Evolutionary conservation across 257 asterid genomes (phyloP).

Genomic region (Voacanga thouarsii): DNA sequence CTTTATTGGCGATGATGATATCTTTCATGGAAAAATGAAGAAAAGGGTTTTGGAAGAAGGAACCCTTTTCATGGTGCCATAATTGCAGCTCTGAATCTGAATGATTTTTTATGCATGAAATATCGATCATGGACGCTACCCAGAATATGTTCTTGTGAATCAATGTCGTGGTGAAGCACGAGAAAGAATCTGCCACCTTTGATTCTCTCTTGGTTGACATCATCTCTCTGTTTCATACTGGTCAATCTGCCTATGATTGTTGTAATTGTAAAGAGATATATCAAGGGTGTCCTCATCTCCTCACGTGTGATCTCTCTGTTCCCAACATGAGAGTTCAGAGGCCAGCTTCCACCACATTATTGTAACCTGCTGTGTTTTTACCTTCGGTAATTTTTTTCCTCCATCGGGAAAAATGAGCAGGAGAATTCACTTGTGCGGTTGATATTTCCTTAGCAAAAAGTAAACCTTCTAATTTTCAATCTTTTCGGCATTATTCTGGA

Average conservation of each 20-base stretch:
- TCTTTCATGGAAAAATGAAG: background rate
- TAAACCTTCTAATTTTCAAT: background rate
- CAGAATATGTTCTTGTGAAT: conserved; percentile 8
- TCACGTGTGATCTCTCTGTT: conserved; percentile 13
- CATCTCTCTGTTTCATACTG: background rate
- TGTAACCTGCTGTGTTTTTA: background rate
- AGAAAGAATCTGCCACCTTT: conserved; percentile 8
- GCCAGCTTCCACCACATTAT: too few species aligned
- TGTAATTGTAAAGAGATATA: conserved; percentile 5
- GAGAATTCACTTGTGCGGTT: background rate
- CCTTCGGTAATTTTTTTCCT: background rate
- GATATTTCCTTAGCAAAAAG: background rate
- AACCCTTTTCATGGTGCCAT: conserved; percentile 6
- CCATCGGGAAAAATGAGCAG: background rate
- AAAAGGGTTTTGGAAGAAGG: background rate
- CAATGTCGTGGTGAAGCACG: conserved; percentile 11
- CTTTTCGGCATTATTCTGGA: too few species aligned
- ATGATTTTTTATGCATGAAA: conserved; percentile 5
- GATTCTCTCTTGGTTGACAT: background rate
- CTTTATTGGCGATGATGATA: conserved; percentile 2
- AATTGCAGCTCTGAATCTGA: background rate
- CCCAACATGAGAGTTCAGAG: background rate
- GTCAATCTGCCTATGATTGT: conserved; percentile 16
- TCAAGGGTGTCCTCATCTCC: background rate
- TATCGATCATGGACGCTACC: background rate